phyloP scores from a whole-genome alignment of 306 rosid species.

The Ceratonia siliqua region DNA sequence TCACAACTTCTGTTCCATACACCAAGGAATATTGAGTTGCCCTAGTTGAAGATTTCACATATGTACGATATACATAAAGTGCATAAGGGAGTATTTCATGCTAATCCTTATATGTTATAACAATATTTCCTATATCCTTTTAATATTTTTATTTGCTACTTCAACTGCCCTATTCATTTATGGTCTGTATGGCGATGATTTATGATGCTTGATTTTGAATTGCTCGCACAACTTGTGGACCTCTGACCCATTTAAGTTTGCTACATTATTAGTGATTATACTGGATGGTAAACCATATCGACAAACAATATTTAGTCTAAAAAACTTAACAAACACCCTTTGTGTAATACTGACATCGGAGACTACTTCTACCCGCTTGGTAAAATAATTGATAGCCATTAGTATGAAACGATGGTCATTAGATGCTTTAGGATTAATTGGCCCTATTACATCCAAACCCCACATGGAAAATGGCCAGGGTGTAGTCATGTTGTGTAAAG shows the following conservation, averaged over 20 bases:
- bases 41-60: background rate
- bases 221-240: background rate
- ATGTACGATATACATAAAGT: background rate
- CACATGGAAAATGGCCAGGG: too few species aligned
- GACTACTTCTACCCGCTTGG: background rate
- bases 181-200: background rate
- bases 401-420: too few species aligned
- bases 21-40: too few species aligned
- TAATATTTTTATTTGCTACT: background rate
- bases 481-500: too few species aligned
- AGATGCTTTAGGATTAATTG: too few species aligned
- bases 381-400: too few species aligned
- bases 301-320: background rate
- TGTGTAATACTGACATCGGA: background rate
- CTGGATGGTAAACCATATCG: too few species aligned
- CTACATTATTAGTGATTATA: background rate
- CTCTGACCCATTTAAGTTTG: background rate
- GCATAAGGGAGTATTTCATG: background rate
- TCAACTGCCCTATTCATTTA: background rate
- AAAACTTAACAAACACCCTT: background rate
- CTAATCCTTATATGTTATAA: background rate
- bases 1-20: too few species aligned
- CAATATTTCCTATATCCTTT: background rate
- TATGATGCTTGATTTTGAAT: background rate
- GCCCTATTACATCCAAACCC: too few species aligned